phyloP scores from a whole-genome alignment of 1,284 basidiomycete species.

The Cutaneotrichosporon cyanovorans region DNA sequence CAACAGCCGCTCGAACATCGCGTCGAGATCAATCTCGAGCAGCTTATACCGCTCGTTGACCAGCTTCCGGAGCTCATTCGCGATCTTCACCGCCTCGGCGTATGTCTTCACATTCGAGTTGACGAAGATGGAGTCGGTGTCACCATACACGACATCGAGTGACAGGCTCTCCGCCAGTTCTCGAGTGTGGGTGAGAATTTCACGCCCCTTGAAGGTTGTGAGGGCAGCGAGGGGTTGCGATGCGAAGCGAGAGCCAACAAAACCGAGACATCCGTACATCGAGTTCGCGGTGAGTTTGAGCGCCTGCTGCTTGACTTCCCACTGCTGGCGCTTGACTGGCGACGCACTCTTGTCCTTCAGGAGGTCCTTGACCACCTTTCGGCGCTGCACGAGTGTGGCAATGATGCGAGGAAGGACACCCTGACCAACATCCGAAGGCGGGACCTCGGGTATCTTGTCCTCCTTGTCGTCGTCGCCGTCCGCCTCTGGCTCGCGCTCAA shows the following conservation, averaged over 20 bases:
- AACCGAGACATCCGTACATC: slow-evolving; percentile 99
- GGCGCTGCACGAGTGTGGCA: slow-evolving; percentile 82
- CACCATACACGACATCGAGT: slow-evolving; percentile 91
- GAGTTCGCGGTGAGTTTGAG: slow-evolving; percentile 98
- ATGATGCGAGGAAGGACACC: slow-evolving; percentile 94
- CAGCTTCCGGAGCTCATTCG: slow-evolving; percentile 83
- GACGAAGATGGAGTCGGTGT: slow-evolving; percentile 98
- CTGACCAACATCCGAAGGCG: slow-evolving; percentile 62
- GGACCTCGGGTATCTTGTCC: slow-evolving; percentile 84
- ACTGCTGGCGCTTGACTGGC: slow-evolving; percentile 75
- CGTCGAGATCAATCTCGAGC: slow-evolving; percentile 94
- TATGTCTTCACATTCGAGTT: slow-evolving; percentile 90
- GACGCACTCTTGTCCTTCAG: slow-evolving; percentile 86
- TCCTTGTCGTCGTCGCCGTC: slow-evolving; percentile 50
- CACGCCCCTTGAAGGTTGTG: slow-evolving; percentile 95
- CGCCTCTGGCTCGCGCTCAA: slow-evolving; percentile 62
- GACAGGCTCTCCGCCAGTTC: slow-evolving; percentile 85
- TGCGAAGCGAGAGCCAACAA: slow-evolving; percentile 94
- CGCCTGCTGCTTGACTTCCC: slow-evolving; percentile 94
- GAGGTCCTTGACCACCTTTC: slow-evolving; percentile 81
- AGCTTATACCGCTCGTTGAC: slow-evolving; percentile 94
- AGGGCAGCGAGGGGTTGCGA: slow-evolving; percentile 93
- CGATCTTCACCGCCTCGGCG: slow-evolving; percentile 81
- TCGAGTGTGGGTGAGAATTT: slow-evolving; percentile 88
- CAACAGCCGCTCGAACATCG: slow-evolving; percentile 85